phyloP scores from a whole-genome alignment of 2,329 filamentous ascomycete genomes.

The Penicillium sp. region DNA sequence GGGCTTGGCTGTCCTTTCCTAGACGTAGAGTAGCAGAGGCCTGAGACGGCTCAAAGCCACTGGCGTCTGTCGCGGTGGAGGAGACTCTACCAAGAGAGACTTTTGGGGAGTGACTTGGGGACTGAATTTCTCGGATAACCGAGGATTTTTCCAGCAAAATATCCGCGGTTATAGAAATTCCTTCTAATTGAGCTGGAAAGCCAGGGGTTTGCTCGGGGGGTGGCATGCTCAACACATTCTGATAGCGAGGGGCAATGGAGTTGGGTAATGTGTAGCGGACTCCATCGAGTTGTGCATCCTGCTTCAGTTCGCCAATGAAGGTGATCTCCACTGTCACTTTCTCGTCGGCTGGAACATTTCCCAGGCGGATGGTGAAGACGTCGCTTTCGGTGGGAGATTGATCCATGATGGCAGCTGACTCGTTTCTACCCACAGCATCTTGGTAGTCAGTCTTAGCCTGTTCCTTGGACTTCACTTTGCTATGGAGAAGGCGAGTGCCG shows the following conservation, averaged over 20 bases:
- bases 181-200: conserved; percentile 16
- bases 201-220: background rate
- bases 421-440: conserved; percentile 57
- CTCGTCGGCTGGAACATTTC: conserved; percentile 63
- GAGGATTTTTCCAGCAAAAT: conserved; percentile 58
- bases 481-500: conserved; percentile 55
- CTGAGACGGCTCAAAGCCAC: conserved; percentile 54
- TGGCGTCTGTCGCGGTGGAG: conserved; percentile 30
- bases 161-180: conserved; percentile 60
- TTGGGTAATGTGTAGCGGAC: conserved; percentile 70
- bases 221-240: conserved; percentile 26
- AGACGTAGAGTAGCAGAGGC: conserved; percentile 64
- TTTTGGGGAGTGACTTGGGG: conserved; percentile 67
- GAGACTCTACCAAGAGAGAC: conserved; percentile 64
- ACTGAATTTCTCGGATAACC: conserved; percentile 62
- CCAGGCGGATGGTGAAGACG: conserved; percentile 67
- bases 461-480: conserved; percentile 66
- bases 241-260: conserved; percentile 67
- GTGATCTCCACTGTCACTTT: conserved; percentile 62
- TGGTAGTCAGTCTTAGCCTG: conserved; percentile 62
- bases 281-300: conserved; percentile 67
- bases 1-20: conserved; percentile 23
- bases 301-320: conserved; percentile 70
- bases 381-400: conserved; percentile 62
- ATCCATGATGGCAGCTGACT: conserved; percentile 66